phyloP scores from a whole-genome alignment of 257 asterid species.

The Apocynum venetum region DNA sequence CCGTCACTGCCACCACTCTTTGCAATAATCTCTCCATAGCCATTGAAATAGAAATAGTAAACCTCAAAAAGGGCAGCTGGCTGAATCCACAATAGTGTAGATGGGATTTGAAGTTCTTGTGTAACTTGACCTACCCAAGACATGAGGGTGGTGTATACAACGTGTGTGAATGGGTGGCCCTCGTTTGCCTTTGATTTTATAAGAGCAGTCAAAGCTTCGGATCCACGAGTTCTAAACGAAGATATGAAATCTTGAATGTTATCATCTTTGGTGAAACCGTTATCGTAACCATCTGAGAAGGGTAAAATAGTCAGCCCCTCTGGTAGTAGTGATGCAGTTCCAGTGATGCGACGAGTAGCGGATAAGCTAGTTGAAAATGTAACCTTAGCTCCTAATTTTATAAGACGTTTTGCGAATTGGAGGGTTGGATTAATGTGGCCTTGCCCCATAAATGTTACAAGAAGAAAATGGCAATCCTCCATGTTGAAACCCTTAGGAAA shows the following conservation, averaged over 20 bases:
- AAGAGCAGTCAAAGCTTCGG: constrained; percentile 23
- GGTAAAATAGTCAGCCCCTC: constrained; percentile 36
- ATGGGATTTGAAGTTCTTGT: constrained; percentile 39
- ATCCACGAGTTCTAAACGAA: constrained; percentile 30
- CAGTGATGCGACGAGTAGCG: constrained; percentile 36
- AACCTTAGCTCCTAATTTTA: constrained; percentile 39
- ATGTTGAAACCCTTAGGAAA: neutral
- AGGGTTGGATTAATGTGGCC: constrained; percentile 77
- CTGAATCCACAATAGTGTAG: constrained; percentile 62
- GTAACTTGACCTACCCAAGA: constrained; percentile 57
- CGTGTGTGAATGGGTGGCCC: constrained; percentile 42
- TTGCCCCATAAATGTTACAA: constrained; percentile 49
- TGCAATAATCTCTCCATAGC: constrained; percentile 27
- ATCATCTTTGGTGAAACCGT: constrained; percentile 32
- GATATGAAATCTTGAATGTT: constrained; percentile 9
- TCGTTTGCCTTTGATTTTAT: constrained; percentile 14
- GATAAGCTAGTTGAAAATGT: constrained; percentile 42
- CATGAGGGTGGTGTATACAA: constrained; percentile 49
- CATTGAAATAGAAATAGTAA: constrained; percentile 55
- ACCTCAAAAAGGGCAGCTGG: constrained; percentile 51
- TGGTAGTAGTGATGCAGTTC: neutral
- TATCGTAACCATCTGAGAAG: constrained; percentile 57
- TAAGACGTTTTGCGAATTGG: constrained; percentile 47
- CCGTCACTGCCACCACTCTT: constrained; percentile 2
- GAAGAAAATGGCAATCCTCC: constrained; percentile 19